Evolutionary conservation across 2,329 filamentous ascomycete genomes (phyloP).

Genomic region (Talaromyces sp.): DNA sequence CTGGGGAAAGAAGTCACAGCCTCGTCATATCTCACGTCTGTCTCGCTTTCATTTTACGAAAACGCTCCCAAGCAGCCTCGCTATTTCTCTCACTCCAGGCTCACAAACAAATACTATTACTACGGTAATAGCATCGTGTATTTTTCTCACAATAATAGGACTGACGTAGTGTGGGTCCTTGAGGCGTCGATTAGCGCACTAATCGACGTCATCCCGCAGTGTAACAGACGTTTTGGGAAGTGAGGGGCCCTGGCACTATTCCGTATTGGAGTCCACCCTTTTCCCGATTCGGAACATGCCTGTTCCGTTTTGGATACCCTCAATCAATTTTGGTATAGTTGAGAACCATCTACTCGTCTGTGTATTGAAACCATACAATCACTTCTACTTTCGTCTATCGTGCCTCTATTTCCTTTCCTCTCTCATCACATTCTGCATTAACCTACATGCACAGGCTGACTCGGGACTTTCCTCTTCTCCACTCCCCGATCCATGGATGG

Average conservation of each 20-base stretch:
- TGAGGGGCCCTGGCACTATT: not conserved
- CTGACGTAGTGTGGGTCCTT: not conserved
- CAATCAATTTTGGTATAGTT: not conserved
- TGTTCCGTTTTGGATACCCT: not conserved
- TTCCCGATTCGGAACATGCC: not conserved
- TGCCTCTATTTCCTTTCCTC: not conserved
- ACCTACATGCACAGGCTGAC: not conserved
- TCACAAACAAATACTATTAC: not conserved
- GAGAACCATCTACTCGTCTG: not conserved
- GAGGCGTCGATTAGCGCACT: not conserved
- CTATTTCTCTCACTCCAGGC: not conserved
- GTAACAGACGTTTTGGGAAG: not conserved
- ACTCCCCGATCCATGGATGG: not conserved
- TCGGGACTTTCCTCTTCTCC: not conserved
- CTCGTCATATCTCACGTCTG: not conserved
- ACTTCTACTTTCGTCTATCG: not conserved
- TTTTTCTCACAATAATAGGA: not conserved
- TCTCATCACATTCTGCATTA: not conserved
- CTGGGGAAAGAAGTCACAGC: not conserved
- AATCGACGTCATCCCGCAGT: not conserved
- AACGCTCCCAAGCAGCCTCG: not conserved
- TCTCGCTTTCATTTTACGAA: not conserved
- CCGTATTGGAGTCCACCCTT: not conserved
- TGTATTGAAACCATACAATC: not conserved
- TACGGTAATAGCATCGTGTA: too few relatives aligned